Evolutionary conservation across 2,329 filamentous ascomycete genomes (phyloP), one percentile per base, ranked within the genome.

Genomic region (Ascochyta lentis): DNA sequence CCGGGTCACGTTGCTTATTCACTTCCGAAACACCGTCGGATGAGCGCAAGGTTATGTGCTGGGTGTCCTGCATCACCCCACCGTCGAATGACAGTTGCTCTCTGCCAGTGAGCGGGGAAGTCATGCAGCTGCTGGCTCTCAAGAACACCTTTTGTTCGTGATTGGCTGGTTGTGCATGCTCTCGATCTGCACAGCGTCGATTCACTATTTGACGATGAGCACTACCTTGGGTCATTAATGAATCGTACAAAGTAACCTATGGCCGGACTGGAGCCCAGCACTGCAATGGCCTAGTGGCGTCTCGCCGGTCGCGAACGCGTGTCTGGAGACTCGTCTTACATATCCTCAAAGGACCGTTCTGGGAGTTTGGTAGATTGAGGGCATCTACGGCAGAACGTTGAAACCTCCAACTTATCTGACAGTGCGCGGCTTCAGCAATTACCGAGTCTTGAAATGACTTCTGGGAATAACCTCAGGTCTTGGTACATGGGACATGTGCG

Each of bases 1-100:
- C 61, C 47, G 47, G 29, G 51, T 49, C 35, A 52, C 35, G 48
- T 48, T 49, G 56, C 54, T 29, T 49, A 44, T 44, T 47, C 43
- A 40, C 54, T 53, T 59, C 64, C 61, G 67, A 61, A 38, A 38
- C 49, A 40, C 46, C 58, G 38, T 67, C 68, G 67, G 68, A 67
- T 65, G 66, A 70, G 57, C 65, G 68, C 67, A 69, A 46, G 34
- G 38, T 46, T 55, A 27, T 45, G 34, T 27, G 42, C 38, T 35
- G 37, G 42, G 41, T 47, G 3, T 24, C 49, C 43, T 50, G 45
- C 29, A 50, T 68, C 66, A 67, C 62, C 53, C 58, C 64, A 64
- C 54, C 57, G 47, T 48, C 42, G 38, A 56, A 22, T 15, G 41
- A 50, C 22, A 37, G 19, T 34, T 34, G 46, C 26, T 34, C 38